A percentile compares a stretch with the other conserved stretches of the same genome.
Evolutionary conservation across 305 asterid species (phyloP).

Genomic region (Galium porrigens): DNA sequence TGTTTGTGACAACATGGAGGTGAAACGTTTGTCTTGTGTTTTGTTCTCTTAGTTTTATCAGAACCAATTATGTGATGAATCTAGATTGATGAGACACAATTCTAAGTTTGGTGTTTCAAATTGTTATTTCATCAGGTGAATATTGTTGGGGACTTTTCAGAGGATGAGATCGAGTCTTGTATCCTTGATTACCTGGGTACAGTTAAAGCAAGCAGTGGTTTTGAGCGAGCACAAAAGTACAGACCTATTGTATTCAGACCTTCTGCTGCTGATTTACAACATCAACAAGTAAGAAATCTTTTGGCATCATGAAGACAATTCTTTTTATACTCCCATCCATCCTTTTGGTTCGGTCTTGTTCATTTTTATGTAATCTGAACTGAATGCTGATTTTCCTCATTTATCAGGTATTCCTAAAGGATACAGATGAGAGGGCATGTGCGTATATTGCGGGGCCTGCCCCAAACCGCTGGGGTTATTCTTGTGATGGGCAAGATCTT

Average conservation of each 20-base stretch:
- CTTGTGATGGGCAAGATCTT: constrained; percentile 70
- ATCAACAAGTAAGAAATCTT: constrained; percentile 57
- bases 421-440: constrained; percentile 97
- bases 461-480: constrained; percentile 96
- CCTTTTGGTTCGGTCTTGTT: background rate
- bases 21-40: constrained; percentile 21
- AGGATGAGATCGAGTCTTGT: constrained; percentile 87
- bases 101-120: constrained; percentile 4
- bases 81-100: background rate
- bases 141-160: constrained; percentile 91
- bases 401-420: constrained; percentile 79
- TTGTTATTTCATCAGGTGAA: constrained; percentile 47
- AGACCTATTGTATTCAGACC: constrained; percentile 59
- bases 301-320: constrained; percentile 12
- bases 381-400: constrained; percentile 9
- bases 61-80: background rate
- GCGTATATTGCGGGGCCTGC: constrained; percentile 98
- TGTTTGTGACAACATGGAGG: constrained; percentile 94
- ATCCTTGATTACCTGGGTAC: constrained; percentile 91
- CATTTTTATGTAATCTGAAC: background rate
- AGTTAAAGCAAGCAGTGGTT: constrained; percentile 55
- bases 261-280: constrained; percentile 56
- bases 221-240: constrained; percentile 49
- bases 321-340: constrained; percentile 6
- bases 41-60: constrained; percentile 4